Evolutionary conservation across 495 filamentous ascomycete genomes (phyloP).

Genomic region (Penicillium lividum): DNA sequence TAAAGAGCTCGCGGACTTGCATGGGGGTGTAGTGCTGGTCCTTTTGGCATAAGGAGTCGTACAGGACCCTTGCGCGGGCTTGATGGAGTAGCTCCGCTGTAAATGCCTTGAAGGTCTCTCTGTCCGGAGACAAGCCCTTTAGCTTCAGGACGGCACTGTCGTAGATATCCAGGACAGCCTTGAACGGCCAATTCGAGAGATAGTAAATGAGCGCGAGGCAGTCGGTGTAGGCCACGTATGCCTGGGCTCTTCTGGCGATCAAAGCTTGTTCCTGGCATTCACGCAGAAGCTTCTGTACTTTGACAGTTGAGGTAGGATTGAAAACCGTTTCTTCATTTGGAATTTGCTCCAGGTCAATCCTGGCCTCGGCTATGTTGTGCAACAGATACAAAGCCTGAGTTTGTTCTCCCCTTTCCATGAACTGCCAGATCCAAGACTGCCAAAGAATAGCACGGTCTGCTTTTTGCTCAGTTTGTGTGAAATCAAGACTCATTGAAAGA

Average conservation of each 20-base stretch:
- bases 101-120: conserved; percentile 35
- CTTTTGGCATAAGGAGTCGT: conserved; percentile 56
- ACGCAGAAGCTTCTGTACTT: conserved; percentile 56
- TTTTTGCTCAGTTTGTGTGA: conserved; percentile 33
- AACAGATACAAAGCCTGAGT: conserved; percentile 50
- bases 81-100: conserved; percentile 63
- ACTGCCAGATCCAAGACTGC: conserved; percentile 66
- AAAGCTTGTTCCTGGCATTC: conserved; percentile 58
- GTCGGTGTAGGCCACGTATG: conserved; percentile 58
- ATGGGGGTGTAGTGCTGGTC: conserved; percentile 60
- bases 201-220: conserved; percentile 66
- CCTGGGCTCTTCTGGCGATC: conserved; percentile 41
- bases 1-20: conserved; percentile 59
- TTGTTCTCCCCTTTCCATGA: conserved; percentile 34
- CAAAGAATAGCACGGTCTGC: conserved; percentile 59
- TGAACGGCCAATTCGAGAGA: conserved; percentile 42
- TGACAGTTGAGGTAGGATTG: conserved; percentile 51
- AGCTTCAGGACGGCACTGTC: conserved; percentile 45
- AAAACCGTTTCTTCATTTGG: conserved; percentile 10
- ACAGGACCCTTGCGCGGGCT: conserved; percentile 64
- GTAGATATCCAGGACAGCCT: conserved; percentile 51
- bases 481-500: conserved; percentile 53
- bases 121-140: conserved; percentile 29
- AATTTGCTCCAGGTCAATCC: conserved; percentile 24
- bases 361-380: conserved; percentile 39